phyloP scores from a whole-genome alignment of 192 early-diverging fungal species.

The Funneliformis mosseae region DNA sequence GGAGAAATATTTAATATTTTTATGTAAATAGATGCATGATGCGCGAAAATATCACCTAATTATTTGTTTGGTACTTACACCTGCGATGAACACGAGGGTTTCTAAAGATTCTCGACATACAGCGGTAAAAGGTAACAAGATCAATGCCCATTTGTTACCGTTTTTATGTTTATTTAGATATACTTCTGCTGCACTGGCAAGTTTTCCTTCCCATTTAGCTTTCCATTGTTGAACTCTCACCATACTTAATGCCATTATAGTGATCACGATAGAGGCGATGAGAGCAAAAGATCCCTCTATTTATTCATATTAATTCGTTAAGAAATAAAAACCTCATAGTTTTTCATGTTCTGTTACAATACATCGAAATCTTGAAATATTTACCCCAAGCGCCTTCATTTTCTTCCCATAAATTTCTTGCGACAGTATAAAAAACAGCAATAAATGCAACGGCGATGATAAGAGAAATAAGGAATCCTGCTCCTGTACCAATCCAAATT shows the following conservation, averaged over 20 bases:
- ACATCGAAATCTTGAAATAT: too few species aligned
- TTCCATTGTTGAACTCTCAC: too few species aligned
- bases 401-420: conserved; percentile 47
- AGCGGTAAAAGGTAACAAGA: conserved; percentile 81
- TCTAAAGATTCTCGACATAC: conserved; percentile 88
- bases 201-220: too few species aligned
- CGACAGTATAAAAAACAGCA: conserved; percentile 69
- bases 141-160: conserved; percentile 64
- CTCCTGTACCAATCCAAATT: conserved; percentile 74
- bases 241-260: too few species aligned
- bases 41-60: too few species aligned
- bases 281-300: too few species aligned
- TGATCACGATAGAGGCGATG: too few species aligned
- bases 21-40: too few species aligned
- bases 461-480: conserved; percentile 70
- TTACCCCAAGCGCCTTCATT: neutral
- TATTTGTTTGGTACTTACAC: conserved; percentile 46
- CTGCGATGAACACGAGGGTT: conserved; percentile 84
- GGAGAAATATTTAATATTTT: too few species aligned
- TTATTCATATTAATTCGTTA: too few species aligned
- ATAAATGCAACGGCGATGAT: conserved; percentile 78
- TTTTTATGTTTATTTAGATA: conserved; percentile 37
- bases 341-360: too few species aligned
- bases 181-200: conserved; percentile 42
- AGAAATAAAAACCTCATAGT: too few species aligned